Base-by-base conservation (phyloP, 345 rosid species). In the Ceriops decandra region DNA sequence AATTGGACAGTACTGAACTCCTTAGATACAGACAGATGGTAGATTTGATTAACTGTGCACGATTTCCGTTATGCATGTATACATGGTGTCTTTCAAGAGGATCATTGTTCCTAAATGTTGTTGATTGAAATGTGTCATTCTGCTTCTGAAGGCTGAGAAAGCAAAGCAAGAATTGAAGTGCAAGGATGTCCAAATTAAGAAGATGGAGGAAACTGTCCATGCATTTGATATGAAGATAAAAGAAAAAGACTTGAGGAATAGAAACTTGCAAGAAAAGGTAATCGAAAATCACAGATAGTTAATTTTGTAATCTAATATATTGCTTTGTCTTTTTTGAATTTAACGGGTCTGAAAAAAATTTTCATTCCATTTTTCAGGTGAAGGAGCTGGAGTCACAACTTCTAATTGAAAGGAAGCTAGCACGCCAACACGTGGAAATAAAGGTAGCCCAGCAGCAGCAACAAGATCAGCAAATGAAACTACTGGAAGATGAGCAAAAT, bases 371-470 rank as follows among this genome's bases (percentile, higher is more conserved):
- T 71, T 82, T 71, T 62, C 79, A 91, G 97, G 79, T 91, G 30
- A 95, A 88, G 76, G 99, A 95, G 73, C 83, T 95, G 49, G 99
- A 95, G 82, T 74, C 91, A 4, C 99, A 91, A 72, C 89, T 95
- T 63, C 85, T 95, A 26, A 84, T 88, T 38, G 99, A 91, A 72
- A 91, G 99, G 77, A 95, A 89, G 77, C 86, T 95, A 20, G 97
- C 97, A 32, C 89, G 97, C 62, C 99, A 91, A 76, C 96, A 95
- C 32, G 93, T 95, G 36, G 96, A 95, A 79, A 85, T 90, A 24
- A 95, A 83, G 85, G 87, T 88, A 22, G 96, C 93, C 32, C 95
- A 95, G 80, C 90, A 64, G 13, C 77, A 60, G 6, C 70, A 80
- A 58, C 67, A 56, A 56, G 22, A 56, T 56, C 59, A 56, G 10